Conservation (phyloP, 768 basidiomycete genomes). For the Mycena leptocephala region DNA sequence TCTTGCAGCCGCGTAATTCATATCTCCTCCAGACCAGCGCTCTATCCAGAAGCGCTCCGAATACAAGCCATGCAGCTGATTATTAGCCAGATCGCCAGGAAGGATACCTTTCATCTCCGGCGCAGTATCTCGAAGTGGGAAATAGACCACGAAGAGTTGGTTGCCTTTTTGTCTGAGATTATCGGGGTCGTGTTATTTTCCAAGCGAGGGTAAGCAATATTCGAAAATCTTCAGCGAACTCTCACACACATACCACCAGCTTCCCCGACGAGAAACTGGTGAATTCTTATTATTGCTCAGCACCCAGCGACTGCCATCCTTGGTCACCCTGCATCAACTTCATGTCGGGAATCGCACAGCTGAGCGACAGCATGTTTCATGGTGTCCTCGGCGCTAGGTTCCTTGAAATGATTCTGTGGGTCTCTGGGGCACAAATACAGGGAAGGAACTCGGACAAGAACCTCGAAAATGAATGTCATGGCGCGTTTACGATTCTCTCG, state of each 20-base stretch:
- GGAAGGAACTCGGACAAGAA: not conserved
- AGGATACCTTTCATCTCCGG: not conserved
- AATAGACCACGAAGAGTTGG: not conserved
- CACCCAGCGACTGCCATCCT: not conserved
- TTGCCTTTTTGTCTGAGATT: not conserved
- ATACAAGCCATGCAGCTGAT: constrained; percentile 8
- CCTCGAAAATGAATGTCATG: not conserved
- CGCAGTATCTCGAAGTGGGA: not conserved
- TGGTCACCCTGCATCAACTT: constrained; percentile 2
- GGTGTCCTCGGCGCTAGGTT: not conserved
- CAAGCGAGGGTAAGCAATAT: not conserved
- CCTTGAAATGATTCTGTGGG: not conserved
- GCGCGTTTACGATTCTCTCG: not conserved
- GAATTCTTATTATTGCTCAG: not conserved
- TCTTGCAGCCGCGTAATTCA: not conserved
- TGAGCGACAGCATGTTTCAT: not conserved
- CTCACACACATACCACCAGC: not conserved
- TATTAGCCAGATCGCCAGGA: not conserved
- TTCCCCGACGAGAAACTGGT: not conserved
- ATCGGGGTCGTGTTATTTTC: not conserved
- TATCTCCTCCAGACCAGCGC: not conserved
- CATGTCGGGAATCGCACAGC: not conserved
- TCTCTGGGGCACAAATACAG: not conserved
- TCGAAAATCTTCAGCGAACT: not conserved
- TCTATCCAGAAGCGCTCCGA: not conserved